Conservation (phyloP, 208 protist genomes). For the Leishmania major region DNA sequence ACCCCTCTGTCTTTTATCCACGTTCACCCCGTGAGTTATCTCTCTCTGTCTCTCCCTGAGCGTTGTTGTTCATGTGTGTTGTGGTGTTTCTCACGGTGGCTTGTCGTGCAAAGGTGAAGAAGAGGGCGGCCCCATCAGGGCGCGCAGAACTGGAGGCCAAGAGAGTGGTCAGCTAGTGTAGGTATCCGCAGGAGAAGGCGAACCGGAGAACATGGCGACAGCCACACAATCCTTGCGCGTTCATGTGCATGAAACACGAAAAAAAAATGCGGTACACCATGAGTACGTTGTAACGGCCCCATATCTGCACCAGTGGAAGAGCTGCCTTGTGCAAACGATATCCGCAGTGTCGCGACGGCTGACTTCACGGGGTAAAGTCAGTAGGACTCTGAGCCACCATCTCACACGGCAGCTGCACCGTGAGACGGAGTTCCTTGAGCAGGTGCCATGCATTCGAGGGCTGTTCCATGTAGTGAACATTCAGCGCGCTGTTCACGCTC, state of each 20-base stretch:
- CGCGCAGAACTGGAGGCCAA: neutral
- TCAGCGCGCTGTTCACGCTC: too few relatives aligned
- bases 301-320: neutral
- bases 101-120: neutral
- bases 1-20: neutral
- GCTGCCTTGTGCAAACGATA: neutral
- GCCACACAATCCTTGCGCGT: neutral
- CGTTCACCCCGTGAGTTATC: neutral
- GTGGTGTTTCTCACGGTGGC: neutral
- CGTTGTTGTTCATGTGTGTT: neutral
- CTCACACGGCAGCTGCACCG: neutral
- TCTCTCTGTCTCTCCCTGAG: slow-evolving; percentile 20
- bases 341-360: neutral
- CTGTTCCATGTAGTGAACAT: neutral
- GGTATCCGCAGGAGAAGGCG: neutral
- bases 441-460: neutral
- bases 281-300: neutral
- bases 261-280: neutral
- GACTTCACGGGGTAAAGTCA: neutral
- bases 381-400: neutral
- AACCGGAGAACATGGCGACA: neutral
- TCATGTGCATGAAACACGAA: neutral
- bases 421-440: neutral
- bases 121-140: neutral
- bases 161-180: neutral